Percentiles rank a stretch among this genome's conserved stretches.
These are phyloP conservation scores for Lasiosphaeria miniovina DNA, from an alignment of 495 filamentous ascomycete genomes.

Conservation along the genomic window DNA sequence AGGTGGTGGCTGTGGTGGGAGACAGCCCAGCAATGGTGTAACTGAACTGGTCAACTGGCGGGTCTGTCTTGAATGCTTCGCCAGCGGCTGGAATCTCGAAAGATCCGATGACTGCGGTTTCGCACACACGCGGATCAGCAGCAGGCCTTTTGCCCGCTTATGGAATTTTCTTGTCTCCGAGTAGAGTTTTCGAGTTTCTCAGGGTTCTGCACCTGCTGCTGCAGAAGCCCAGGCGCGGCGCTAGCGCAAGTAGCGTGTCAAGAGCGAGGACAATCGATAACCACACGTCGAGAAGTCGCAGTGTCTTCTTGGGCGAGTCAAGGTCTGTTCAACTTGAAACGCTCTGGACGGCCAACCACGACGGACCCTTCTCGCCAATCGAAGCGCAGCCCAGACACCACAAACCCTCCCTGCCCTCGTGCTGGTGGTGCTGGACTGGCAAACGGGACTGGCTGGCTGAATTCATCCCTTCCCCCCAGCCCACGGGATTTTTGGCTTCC, in stretches of 20 bases:
- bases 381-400: slow-evolving; percentile 15
- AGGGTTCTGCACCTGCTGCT: too few species aligned
- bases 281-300: neutral
- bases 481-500: neutral
- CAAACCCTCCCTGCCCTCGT: slow-evolving; percentile 1
- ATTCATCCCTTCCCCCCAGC: neutral
- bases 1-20: slow-evolving; percentile 11
- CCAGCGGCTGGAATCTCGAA: neutral
- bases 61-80: neutral
- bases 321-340: slow-evolving; percentile 30
- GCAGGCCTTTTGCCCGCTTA: too few species aligned
- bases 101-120: neutral
- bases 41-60: neutral
- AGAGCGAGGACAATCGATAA: neutral
- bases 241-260: neutral
- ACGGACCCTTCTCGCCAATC: slow-evolving; percentile 12
- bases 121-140: neutral
- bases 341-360: slow-evolving; percentile 24
- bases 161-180: neutral
- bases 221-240: neutral
- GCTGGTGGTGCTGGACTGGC: neutral
- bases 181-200: neutral
- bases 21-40: neutral
- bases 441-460: slow-evolving; percentile 1
- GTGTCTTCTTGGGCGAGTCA: slow-evolving; percentile 4